Conservation (phyloP, 2,329 filamentous ascomycete species). For the Alternaria postmessia region DNA sequence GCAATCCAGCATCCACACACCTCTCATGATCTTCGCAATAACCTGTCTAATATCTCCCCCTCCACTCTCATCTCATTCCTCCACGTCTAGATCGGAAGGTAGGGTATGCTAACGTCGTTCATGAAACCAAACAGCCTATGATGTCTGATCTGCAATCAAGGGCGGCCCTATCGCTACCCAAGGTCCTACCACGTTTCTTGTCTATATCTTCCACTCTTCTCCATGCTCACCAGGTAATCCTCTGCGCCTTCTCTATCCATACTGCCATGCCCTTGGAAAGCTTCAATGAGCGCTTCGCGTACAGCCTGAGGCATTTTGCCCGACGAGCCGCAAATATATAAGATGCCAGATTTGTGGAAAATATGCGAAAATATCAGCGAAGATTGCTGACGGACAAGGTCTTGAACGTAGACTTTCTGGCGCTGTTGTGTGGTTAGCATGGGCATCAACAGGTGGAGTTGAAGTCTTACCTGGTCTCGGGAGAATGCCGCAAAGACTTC, state of each 20-base stretch:
- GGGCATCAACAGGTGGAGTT: neutral
- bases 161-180: too few relatives aligned
- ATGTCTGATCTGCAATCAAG: too few relatives aligned
- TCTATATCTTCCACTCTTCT: constrained; percentile 69
- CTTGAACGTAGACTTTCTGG: constrained; percentile 73
- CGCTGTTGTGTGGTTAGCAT: constrained; percentile 29
- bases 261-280: constrained; percentile 57
- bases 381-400: constrained; percentile 63
- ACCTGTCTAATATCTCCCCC: neutral
- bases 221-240: constrained; percentile 63
- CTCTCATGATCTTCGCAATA: neutral
- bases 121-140: too few relatives aligned
- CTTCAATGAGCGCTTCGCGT: constrained; percentile 70
- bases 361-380: constrained; percentile 62
- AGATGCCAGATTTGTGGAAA: constrained; percentile 59
- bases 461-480: constrained; percentile 64
- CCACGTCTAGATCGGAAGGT: neutral
- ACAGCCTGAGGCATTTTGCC: constrained; percentile 77
- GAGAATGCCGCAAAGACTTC: constrained; percentile 73
- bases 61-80: neutral
- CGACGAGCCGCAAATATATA: constrained; percentile 68
- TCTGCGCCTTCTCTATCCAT: constrained; percentile 62
- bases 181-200: constrained; percentile 72
- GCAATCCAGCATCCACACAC: neutral
- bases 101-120: neutral